Evolutionary conservation across 768 basidiomycete genomes (phyloP), one percentile per base, ranked within the genome.

Genomic region (Kwoniella bestiolae): DNA sequence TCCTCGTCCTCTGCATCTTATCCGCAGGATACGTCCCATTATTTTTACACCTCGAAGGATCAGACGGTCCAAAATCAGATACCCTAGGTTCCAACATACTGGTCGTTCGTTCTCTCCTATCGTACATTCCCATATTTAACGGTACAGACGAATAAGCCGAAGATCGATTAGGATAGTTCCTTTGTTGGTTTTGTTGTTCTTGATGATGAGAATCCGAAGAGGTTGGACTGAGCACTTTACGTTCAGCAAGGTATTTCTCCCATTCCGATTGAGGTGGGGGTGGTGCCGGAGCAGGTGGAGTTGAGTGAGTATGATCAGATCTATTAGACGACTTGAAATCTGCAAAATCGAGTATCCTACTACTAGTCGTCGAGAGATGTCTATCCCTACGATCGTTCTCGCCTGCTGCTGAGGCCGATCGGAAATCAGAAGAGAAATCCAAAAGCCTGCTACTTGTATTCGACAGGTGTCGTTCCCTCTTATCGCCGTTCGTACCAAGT

Each of bases 201-300:
- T 32, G 29, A 8, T 45, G 62, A 21, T 44, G 31, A 26, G 41
- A 12, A n/a, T 31, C 47, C n/a, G 62, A 29, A 11, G 53, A 34
- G 8, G 51, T 31, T 3, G 91, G 91, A 92, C 91, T 73, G 91
- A 90, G 66, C 16, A 96, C 84, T 76, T 90, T 91, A 60, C 93
- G 86, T 55, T 94, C 91, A 49, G 87, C 87, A 53, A 93, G 85
- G 79, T 96, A 95, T 47, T 85, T 82, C 67, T 94, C 90, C 93
- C 93, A 96, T 69, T 90, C 88, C 7, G 70, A 69, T 23, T 32
- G 45, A 32, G 53, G 60, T 11, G 32, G 31, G 2, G 60, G 26
- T 1, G 58, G 46, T n/a, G n/a, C n/a, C 50, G 50, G 21, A 28
- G 53, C 8, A 9, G 55, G 11, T 23, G 52, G 29, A 31, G 58